phyloP scores from a whole-genome alignment of 805 yeast species.

The Kazachstania viticola region DNA sequence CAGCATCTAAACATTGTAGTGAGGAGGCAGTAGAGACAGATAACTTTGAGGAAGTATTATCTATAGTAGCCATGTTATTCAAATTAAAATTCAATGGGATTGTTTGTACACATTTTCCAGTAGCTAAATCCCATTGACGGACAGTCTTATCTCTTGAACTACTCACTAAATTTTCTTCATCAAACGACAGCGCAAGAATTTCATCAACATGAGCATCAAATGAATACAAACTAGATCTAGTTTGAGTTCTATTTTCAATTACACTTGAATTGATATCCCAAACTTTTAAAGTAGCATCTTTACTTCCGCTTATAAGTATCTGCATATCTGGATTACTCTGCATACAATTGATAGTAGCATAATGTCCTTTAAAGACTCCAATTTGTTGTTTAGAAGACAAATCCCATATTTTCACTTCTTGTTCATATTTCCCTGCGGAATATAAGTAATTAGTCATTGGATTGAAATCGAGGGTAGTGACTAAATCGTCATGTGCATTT shows the following conservation, averaged over 20 bases:
- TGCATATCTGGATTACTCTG: slow-evolving; percentile 39
- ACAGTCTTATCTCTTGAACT: slow-evolving; percentile 64
- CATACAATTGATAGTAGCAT: slow-evolving; percentile 47
- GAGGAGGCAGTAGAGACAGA: slow-evolving; percentile 27
- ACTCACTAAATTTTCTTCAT: slow-evolving; percentile 41
- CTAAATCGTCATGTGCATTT: slow-evolving; percentile 40
- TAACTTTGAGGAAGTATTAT: too few relatives aligned
- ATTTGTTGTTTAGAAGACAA: slow-evolving; percentile 39
- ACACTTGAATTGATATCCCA: slow-evolving; percentile 39
- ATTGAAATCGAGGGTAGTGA: slow-evolving; percentile 55
- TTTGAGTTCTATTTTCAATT: slow-evolving; percentile 6
- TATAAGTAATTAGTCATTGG: slow-evolving; percentile 64
- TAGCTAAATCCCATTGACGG: slow-evolving; percentile 61
- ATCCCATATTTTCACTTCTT: slow-evolving; percentile 79
- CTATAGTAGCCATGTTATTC: slow-evolving; percentile 9
- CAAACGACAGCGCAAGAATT: slow-evolving; percentile 49
- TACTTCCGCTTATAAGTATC: slow-evolving; percentile 39
- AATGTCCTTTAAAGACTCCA: slow-evolving; percentile 51
- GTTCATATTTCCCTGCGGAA: slow-evolving; percentile 61
- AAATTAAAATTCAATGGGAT: slow-evolving; percentile 42
- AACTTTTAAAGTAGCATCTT: slow-evolving; percentile 49
- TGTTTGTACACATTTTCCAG: slow-evolving; percentile 61
- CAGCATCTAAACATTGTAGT: slow-evolving; percentile 60
- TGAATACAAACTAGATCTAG: slow-evolving; percentile 25
- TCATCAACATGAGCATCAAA: slow-evolving; percentile 59